Base-by-base conservation (phyloP, 495 filamentous ascomycete species). In the Staphylotrichum longicolle region DNA sequence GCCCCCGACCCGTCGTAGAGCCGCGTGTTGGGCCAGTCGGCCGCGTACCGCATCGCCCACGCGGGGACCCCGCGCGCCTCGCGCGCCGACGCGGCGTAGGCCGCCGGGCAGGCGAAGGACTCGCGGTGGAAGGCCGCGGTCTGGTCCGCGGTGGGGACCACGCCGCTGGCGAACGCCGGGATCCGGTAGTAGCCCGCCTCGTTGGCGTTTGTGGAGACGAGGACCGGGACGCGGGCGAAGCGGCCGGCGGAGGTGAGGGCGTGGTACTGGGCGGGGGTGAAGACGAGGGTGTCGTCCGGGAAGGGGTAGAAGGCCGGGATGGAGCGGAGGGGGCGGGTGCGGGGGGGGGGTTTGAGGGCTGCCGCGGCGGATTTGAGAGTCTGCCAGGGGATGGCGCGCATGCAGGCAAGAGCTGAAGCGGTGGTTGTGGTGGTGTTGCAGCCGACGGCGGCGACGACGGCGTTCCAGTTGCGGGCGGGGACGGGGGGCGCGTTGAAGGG, bases 381-480 rank as follows among this genome's bases (percentile, higher is more conserved):
- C 4, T 56, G 62, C 48, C 65, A 66, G 55, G 74, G 67, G 50
- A 68, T 64, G 33, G 57, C 47, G 15, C 78, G 76, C 73, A 85
- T 77, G 66, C 82, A 85, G 0, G 71, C 47, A 33, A 67, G 65
- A 35, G 70, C 57, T 8, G 62, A 46, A 3, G 70, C 58, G 5
- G 74, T 74, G 5, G 75, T 73, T 54, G 77, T 81, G 5, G 75
- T 73, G 56, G 77, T 81, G 37, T 72, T 75, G 44, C 84, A 70
- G 37, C 58, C 61, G 49, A 63, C 50, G n/a, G 54, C 60, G 5
- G 57, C 63, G 10, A 65, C 58, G 27, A 78, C 68, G 7, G 80
- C 69, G 52, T 71, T 74, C 62, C 74, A 83, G 54, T 69, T 69
- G 44, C 41, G 33, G 32, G 55, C 44, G 5, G 56, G 54, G 6